Evolutionary conservation across 352 stramenopile species (phyloP).

Genomic region (Pythium dissimile): DNA sequence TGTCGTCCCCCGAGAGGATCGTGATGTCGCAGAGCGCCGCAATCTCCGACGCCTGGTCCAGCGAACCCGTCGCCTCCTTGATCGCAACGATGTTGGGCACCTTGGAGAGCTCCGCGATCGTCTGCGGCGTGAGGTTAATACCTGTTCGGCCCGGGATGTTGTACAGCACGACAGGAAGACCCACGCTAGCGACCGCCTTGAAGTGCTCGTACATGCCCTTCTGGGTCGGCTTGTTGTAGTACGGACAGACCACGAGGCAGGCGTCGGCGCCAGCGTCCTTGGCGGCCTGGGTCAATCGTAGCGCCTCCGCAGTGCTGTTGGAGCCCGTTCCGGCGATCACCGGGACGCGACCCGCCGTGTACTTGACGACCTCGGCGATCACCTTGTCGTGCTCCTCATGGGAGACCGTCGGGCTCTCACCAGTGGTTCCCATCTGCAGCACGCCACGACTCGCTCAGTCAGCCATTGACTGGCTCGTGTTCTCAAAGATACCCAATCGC

Average conservation of each 20-base stretch:
- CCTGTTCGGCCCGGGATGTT: constrained; percentile 97
- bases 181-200: constrained; percentile 81
- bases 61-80: constrained; percentile 96
- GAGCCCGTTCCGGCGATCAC: constrained; percentile 96
- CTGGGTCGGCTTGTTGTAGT: constrained; percentile 99
- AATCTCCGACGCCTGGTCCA: constrained; percentile 87
- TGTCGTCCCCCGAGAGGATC: constrained; percentile 90
- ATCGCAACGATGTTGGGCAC: constrained; percentile 96
- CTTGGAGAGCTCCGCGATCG: constrained; percentile 90
- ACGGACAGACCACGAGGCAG: constrained; percentile 95
- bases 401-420: constrained; percentile 94
- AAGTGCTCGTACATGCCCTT: constrained; percentile 94
- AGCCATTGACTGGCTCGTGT: too few relatives aligned
- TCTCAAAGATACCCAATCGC: neutral
- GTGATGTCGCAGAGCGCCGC: constrained; percentile 88
- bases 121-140: constrained; percentile 94
- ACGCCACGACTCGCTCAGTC: neutral
- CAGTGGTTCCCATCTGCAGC: constrained; percentile 93
- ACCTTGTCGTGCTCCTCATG: constrained; percentile 95
- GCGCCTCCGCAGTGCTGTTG: constrained; percentile 87
- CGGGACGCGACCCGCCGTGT: constrained; percentile 79
- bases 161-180: constrained; percentile 95
- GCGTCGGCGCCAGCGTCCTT: constrained; percentile 94
- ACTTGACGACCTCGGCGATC: constrained; percentile 89
- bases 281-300: constrained; percentile 84